These are phyloP conservation scores for Juglanconis sp. DNA, from an alignment of 2,329 filamentous ascomycete genomes.

Conservation along the genomic window DNA sequence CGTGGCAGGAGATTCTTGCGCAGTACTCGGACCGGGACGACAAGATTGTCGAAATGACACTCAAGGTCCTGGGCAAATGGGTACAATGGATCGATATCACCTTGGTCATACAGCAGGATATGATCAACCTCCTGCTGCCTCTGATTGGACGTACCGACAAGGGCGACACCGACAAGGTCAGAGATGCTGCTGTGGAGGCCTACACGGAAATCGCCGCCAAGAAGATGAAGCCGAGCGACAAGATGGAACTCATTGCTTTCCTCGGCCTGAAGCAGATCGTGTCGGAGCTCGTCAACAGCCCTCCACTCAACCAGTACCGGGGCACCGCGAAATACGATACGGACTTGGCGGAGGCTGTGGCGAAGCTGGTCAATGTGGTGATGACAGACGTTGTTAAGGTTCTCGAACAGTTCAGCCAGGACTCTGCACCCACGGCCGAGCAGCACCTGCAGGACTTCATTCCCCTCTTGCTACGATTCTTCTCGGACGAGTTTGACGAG, in stretches of 20 bases:
- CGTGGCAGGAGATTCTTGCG: constrained; percentile 87
- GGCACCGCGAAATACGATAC: constrained; percentile 88
- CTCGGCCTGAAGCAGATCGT: constrained; percentile 85
- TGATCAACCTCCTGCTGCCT: constrained; percentile 81
- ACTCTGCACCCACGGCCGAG: constrained; percentile 71
- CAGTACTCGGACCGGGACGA: constrained; percentile 72
- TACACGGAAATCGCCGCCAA: constrained; percentile 95
- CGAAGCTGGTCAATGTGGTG: constrained; percentile 90
- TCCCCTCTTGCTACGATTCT: constrained; percentile 85
- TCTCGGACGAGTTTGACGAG: constrained; percentile 97
- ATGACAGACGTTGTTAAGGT: constrained; percentile 84
- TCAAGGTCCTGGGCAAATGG: constrained; percentile 94
- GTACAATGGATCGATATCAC: constrained; percentile 98
- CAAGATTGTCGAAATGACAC: constrained; percentile 76
- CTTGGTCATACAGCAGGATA: constrained; percentile 83
- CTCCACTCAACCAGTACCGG: constrained; percentile 73
- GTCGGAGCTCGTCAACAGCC: constrained; percentile 78
- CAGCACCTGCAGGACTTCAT: constrained; percentile 80
- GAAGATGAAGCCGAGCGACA: constrained; percentile 94
- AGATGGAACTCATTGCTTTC: constrained; percentile 89
- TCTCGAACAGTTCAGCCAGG: constrained; percentile 65
- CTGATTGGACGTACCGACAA: constrained; percentile 74
- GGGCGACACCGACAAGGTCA: constrained; percentile 70
- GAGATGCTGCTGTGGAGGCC: constrained; percentile 88
- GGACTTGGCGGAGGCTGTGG: constrained; percentile 90